Evolutionary conservation across 2,329 filamentous ascomycete genomes (phyloP).

Genomic region (Thyridium curvatum): DNA sequence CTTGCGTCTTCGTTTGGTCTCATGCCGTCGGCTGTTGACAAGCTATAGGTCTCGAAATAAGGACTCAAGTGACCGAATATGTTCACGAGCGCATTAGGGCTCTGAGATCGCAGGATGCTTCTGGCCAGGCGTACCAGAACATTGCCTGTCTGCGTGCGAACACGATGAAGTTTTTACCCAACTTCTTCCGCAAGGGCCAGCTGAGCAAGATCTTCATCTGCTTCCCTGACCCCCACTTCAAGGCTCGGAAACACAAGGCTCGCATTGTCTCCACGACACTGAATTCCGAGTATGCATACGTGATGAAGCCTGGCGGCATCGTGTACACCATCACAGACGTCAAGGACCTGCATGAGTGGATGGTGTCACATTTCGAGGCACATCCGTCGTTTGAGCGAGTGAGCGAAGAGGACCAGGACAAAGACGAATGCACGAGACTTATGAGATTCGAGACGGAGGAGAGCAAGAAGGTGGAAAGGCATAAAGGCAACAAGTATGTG

Average conservation of each 20-base stretch:
- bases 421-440: conserved; percentile 39
- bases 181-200: conserved; percentile 81
- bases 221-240: conserved; percentile 98
- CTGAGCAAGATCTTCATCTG: conserved; percentile 93
- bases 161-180: conserved; percentile 99
- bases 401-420: conserved; percentile 57
- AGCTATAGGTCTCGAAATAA: conserved; percentile 76
- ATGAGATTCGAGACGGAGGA: conserved; percentile 90
- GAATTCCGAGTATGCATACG: conserved; percentile 90
- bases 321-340: conserved; percentile 98
- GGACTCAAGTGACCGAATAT: conserved; percentile 82
- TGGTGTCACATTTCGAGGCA: conserved; percentile 76
- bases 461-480: conserved; percentile 91
- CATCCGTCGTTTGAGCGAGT: conserved; percentile 77
- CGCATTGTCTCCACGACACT: conserved; percentile 85
- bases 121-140: conserved; percentile 64
- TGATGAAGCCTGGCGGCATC: conserved; percentile 73
- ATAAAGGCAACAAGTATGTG: conserved; percentile 85
- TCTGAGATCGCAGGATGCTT: conserved; percentile 58
- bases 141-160: conserved; percentile 85
- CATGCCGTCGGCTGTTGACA: not conserved
- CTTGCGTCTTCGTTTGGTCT: not conserved
- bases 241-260: conserved; percentile 93
- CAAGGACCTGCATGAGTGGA: conserved; percentile 88
- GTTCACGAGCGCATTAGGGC: conserved; percentile 83